Conservation (phyloP, 2,329 filamentous ascomycete species). For the Lachnellula willkommii region DNA sequence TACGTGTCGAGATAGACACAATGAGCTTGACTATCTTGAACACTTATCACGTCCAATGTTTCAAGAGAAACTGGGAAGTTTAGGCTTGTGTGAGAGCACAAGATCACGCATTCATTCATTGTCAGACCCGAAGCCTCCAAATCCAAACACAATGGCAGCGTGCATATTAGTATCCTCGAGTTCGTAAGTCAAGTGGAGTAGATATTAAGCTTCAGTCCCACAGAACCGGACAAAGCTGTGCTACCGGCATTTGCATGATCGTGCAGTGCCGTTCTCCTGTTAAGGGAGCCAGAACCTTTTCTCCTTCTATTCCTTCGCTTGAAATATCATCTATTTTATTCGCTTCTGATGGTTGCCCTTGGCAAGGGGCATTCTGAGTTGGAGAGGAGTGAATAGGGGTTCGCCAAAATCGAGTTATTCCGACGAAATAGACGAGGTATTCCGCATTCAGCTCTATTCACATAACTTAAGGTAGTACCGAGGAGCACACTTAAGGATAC, state of each 20-base stretch:
- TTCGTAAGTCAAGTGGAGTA: neutral
- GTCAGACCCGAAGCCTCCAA: neutral
- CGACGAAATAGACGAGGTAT: no score
- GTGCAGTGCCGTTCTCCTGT: neutral
- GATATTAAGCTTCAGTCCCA: conserved; percentile 9
- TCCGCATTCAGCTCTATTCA: no score
- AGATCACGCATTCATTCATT: neutral
- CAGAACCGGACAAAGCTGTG: conserved; percentile 15
- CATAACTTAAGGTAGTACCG: no score
- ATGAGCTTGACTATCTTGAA: no score
- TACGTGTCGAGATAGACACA: no score
- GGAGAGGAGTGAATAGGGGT: no score
- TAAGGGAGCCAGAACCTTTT: neutral
- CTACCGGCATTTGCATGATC: conserved; percentile 7
- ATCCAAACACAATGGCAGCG: conserved; percentile 1
- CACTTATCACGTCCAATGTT: no score
- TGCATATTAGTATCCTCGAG: neutral
- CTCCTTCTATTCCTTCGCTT: neutral
- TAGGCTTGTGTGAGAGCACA: no score
- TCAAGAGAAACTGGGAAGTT: no score
- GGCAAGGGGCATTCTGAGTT: no score
- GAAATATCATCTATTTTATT: neutral
- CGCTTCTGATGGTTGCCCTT: neutral
- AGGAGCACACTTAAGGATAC: no score
- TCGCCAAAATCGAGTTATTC: no score